Evolutionary conservation across 352 stramenopile species (phyloP), one percentile per base, ranked within the genome.

Genomic region (Globisporangium cystogenes): DNA sequence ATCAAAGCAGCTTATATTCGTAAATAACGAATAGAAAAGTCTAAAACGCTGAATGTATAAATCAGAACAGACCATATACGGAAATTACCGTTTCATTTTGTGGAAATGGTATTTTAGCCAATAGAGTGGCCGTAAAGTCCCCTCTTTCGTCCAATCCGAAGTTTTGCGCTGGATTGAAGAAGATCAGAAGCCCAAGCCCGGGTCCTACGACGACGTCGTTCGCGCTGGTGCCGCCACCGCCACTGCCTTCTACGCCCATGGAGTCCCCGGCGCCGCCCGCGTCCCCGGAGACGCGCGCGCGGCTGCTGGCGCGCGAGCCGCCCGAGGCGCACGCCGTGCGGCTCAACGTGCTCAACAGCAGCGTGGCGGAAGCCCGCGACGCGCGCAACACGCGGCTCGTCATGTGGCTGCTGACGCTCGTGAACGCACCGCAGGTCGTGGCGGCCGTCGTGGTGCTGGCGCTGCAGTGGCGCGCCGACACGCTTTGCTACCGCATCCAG

Each of bases 301-400:
- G 67, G 46, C 62, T 80, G 36, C 57, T 80, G 16, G 51, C 42
- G 33, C 60, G 68, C 48, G 60, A 73, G 16, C 41, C 67, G 39
- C 40, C 62, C 7, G 83, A 92, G 55, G 83, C 76, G 21, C 83
- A 91, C 51, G 81, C 79, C 26, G 83, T 93, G 51, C 79, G 83
- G 11, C 67, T 90, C 44, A 93, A 90, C 59, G 81, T 93, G 51
- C 74, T 93, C 47, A 91, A 90, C 62, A 90, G 73, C 62, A 87
- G 73, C 55, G 79, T 93, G 3, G 76, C 88, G 40, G 83, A 91
- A 45, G 83, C 81, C 3, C 81, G 79, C 16, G 79, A 93, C 14
- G 83, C 81, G 39, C 78, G 80, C 47, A 93, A 86, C 60, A 88
- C 76, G 35, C 72, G 80, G 12, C 60, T 93, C 23, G 87, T 92